These are phyloP conservation scores for Pseudonitzschia delicatissima DNA, from an alignment of 108 stramenopile genomes.

Conservation along the genomic window DNA sequence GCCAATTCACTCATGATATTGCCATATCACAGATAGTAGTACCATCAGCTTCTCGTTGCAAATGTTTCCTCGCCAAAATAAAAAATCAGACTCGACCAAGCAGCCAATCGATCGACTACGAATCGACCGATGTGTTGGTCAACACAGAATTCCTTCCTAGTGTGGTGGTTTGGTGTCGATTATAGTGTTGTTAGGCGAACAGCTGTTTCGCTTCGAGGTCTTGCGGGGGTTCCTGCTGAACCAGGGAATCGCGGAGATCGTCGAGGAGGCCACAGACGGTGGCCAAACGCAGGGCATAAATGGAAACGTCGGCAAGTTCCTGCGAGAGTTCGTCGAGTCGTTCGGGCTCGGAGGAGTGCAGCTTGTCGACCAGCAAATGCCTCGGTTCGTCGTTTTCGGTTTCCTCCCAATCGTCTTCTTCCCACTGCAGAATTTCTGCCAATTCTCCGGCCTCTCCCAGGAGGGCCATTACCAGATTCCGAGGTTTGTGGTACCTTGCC, in stretches of 20 bases:
- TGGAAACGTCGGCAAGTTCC: conserved; percentile 92
- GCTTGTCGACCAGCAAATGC: not conserved
- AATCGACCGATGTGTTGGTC: too few relatives aligned
- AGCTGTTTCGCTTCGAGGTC: too few relatives aligned
- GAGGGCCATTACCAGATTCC: conserved; percentile 80
- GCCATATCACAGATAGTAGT: too few relatives aligned
- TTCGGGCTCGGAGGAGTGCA: not conserved
- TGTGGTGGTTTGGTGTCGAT: too few relatives aligned
- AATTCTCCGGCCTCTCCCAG: conserved; percentile 92
- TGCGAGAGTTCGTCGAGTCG: conserved; percentile 70
- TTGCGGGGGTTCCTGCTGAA: too few relatives aligned
- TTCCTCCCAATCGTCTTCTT: conserved; percentile 56
- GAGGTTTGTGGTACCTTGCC: conserved; percentile 83
- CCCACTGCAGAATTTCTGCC: conserved; percentile 89
- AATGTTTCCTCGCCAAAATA: too few relatives aligned
- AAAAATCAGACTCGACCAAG: too few relatives aligned
- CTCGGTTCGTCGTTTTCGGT: not conserved
- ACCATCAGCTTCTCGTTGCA: too few relatives aligned
- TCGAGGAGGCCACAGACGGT: conserved; percentile 50
- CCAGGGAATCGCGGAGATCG: not conserved
- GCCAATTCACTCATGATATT: too few relatives aligned
- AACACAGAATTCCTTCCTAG: too few relatives aligned
- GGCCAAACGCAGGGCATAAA: conserved; percentile 83
- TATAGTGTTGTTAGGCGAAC: too few relatives aligned
- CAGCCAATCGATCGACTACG: too few relatives aligned